phyloP scores from a whole-genome alignment of 2,329 filamentous ascomycete genomes.

The Aspergillus niger region DNA sequence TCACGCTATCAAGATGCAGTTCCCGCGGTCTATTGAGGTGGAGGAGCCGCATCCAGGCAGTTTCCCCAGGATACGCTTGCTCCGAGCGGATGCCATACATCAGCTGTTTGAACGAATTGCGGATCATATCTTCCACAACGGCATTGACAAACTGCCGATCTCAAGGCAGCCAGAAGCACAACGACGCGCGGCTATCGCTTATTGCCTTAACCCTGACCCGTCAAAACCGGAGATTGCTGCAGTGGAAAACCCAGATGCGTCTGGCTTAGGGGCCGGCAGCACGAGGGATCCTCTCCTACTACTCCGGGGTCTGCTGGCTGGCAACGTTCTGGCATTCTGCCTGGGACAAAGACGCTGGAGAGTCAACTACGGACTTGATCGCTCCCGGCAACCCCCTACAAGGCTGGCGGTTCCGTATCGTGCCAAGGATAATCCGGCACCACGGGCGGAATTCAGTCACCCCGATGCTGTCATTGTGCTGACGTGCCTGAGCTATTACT shows the following conservation, averaged over 20 bases:
- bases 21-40: conserved; percentile 50
- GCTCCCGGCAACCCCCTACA: conserved; percentile 51
- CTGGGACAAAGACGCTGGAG: conserved; percentile 63
- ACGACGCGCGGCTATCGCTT: conserved; percentile 41
- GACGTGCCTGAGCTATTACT: conserved; percentile 60
- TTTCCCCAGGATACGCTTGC: conserved; percentile 55
- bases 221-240: conserved; percentile 30
- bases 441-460: conserved; percentile 63
- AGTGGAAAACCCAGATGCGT: conserved; percentile 35
- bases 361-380: conserved; percentile 64
- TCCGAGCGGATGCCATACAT: conserved; percentile 43
- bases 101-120: conserved; percentile 30
- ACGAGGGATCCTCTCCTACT: conserved; percentile 31
- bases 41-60: conserved; percentile 30
- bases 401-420: conserved; percentile 60
- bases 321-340: conserved; percentile 56
- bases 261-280: conserved; percentile 52
- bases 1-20: conserved; percentile 26
- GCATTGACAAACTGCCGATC: conserved; percentile 50
- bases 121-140: conserved; percentile 45
- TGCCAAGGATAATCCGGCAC: conserved; percentile 60
- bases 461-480: conserved; percentile 60
- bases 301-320: conserved; percentile 54
- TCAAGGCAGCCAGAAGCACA: conserved; percentile 34
- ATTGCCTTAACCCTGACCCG: conserved; percentile 48